These are phyloP conservation scores for Penicillium sp. DNA, from an alignment of 2,329 filamentous ascomycete genomes.

Conservation along the genomic window DNA sequence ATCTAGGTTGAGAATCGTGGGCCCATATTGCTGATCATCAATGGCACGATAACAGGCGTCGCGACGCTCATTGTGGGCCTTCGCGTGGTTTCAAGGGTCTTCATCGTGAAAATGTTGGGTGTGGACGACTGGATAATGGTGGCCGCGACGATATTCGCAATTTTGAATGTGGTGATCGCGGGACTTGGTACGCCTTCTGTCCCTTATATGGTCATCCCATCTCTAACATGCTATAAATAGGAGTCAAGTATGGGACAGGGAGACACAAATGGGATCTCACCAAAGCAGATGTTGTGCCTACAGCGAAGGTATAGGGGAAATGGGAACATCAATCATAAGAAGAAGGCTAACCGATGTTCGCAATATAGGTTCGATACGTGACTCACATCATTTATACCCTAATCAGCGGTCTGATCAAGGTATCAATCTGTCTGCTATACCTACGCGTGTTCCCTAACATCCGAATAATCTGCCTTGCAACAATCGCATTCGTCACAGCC, in stretches of 20 bases:
- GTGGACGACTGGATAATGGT: constrained; percentile 1
- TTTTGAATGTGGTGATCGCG: not conserved
- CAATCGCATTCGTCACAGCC: constrained; percentile 9
- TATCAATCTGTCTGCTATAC: not conserved
- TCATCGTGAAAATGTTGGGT: not conserved
- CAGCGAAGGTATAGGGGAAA: not conserved
- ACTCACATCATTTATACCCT: not conserved
- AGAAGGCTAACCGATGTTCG: not conserved
- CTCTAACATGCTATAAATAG: not conserved
- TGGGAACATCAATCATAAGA: not conserved
- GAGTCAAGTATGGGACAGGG: not conserved
- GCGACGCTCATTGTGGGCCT: not conserved
- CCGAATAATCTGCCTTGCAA: constrained; percentile 1
- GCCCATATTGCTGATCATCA: constrained; percentile 6
- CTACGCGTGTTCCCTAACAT: constrained; percentile 2
- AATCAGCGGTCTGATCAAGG: not conserved
- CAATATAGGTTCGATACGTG: not conserved
- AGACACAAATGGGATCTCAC: not conserved
- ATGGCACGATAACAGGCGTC: constrained; percentile 1
- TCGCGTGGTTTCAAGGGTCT: not conserved
- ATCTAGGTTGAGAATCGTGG: constrained; percentile 8
- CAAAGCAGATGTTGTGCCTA: not conserved
- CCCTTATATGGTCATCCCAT: not conserved
- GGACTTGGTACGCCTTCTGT: not conserved
- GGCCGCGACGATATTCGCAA: not conserved